A percentile compares a stretch with the other conserved stretches of the same genome.
Conservation (phyloP, 805 yeast species). For the Monosporozyma servazzii region DNA sequence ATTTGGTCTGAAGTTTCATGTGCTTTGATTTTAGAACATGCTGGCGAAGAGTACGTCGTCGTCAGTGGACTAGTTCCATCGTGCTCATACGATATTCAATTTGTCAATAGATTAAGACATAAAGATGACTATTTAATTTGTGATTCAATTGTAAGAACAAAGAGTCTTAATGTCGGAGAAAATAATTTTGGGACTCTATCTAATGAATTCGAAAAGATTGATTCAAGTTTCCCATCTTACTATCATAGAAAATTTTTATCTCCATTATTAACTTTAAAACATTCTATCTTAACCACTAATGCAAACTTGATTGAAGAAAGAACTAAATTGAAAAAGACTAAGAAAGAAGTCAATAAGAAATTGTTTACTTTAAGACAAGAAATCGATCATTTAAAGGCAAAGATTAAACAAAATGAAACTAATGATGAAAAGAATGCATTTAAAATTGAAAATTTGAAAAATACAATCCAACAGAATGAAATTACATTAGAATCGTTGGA, state of each 20-base stretch:
- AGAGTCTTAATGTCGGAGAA: constrained; percentile 10
- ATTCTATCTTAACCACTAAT: constrained; percentile 55
- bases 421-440: constrained; percentile 50
- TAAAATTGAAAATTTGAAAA: constrained; percentile 43
- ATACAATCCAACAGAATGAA: constrained; percentile 32
- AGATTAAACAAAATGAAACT: constrained; percentile 39
- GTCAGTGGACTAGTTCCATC: constrained; percentile 58
- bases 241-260: constrained; percentile 36
- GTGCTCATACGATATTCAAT: constrained; percentile 52
- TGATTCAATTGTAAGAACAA: constrained; percentile 34
- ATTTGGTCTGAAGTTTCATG: constrained; percentile 59
- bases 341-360: constrained; percentile 50
- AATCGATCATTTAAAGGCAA: constrained; percentile 42
- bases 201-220: constrained; percentile 19
- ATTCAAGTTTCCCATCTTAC: constrained; percentile 28
- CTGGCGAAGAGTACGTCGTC: constrained; percentile 43
- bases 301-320: constrained; percentile 50
- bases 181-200: constrained; percentile 3
- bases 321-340: constrained; percentile 44
- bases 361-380: constrained; percentile 44
- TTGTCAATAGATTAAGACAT: constrained; percentile 30
- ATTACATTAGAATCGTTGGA: constrained; percentile 21
- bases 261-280: constrained; percentile 56
- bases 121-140: constrained; percentile 31
- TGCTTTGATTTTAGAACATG: constrained; percentile 32